Evolutionary conservation across 108 stramenopile species (phyloP).

Genomic region (Fragilariopsis cylindrus): DNA sequence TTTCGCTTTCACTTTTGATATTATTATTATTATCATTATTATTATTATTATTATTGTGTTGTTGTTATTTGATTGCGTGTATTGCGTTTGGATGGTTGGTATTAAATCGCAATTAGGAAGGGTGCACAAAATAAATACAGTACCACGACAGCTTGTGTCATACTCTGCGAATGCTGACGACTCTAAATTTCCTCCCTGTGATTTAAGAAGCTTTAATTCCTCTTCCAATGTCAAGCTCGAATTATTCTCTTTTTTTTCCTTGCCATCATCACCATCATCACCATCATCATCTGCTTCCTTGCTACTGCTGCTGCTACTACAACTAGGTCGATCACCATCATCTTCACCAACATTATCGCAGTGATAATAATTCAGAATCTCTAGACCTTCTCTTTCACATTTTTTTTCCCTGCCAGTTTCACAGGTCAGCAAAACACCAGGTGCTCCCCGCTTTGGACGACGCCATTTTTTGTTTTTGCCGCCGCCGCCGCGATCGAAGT

Average conservation of each 20-base stretch:
- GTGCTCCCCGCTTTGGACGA: constrained; percentile 57
- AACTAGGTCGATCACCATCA: constrained; percentile 16
- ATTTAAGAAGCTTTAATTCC: constrained; percentile 63
- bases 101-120: constrained; percentile 46
- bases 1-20: constrained; percentile 10
- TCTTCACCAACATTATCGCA: not conserved
- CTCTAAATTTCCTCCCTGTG: constrained; percentile 12
- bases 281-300: not conserved
- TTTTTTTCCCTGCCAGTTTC: constrained; percentile 70
- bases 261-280: constrained; percentile 8
- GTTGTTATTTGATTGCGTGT: constrained; percentile 25
- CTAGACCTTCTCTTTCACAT: constrained; percentile 76
- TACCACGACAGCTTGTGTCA: constrained; percentile 68
- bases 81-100: constrained; percentile 35
- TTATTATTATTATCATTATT: constrained; percentile 7
- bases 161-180: constrained; percentile 46
- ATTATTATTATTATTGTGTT: too few relatives aligned
- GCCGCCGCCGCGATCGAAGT: constrained; percentile 6
- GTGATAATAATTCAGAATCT: constrained; percentile 67
- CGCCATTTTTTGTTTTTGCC: not conserved
- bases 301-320: not conserved
- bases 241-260: not conserved
- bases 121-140: constrained; percentile 63
- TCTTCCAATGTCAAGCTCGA: constrained; percentile 65
- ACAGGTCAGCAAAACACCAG: constrained; percentile 71